Conservation (phyloP, 1,284 basidiomycete genomes). For the Trichosporon sp. region DNA sequence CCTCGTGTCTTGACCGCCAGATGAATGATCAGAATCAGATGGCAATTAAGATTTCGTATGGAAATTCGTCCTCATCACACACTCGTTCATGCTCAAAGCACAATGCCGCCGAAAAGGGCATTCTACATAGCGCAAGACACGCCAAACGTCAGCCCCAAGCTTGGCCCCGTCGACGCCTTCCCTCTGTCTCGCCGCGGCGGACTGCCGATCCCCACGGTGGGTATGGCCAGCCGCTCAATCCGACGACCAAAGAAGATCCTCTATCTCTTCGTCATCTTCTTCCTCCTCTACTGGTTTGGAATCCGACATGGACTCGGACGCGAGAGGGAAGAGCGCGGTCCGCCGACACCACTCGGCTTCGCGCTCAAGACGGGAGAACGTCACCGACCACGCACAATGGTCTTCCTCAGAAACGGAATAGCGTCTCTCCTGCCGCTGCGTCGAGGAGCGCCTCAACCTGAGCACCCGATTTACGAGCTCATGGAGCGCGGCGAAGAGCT, state of each 20-base stretch:
- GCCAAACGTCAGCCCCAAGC: constrained; percentile 17
- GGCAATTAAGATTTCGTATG: background rate
- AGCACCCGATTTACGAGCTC: constrained; percentile 46
- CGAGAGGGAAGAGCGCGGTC: constrained; percentile 25
- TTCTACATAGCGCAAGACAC: constrained; percentile 23
- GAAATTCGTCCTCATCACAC: background rate
- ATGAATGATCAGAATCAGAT: too few relatives aligned
- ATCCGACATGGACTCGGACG: constrained; percentile 45
- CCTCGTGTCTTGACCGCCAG: background rate
- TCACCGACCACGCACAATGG: constrained; percentile 22
- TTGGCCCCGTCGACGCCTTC: constrained; percentile 8
- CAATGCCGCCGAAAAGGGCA: constrained; percentile 17
- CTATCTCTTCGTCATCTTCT: constrained; percentile 42
- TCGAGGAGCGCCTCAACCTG: constrained; percentile 11
- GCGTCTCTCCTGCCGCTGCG: constrained; percentile 13
- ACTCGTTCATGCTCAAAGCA: background rate
- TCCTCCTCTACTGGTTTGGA: constrained; percentile 46
- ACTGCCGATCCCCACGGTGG: constrained; percentile 4
- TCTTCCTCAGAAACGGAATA: constrained; percentile 15
- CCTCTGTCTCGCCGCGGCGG: background rate
- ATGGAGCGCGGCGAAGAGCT: constrained; percentile 43
- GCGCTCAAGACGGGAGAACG: constrained; percentile 33
- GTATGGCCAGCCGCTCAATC: constrained; percentile 32
- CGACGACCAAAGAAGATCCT: constrained; percentile 43
- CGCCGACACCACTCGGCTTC: constrained; percentile 36